phyloP scores from a whole-genome alignment of 1,139 yeast species.

The Pichia sp. region DNA sequence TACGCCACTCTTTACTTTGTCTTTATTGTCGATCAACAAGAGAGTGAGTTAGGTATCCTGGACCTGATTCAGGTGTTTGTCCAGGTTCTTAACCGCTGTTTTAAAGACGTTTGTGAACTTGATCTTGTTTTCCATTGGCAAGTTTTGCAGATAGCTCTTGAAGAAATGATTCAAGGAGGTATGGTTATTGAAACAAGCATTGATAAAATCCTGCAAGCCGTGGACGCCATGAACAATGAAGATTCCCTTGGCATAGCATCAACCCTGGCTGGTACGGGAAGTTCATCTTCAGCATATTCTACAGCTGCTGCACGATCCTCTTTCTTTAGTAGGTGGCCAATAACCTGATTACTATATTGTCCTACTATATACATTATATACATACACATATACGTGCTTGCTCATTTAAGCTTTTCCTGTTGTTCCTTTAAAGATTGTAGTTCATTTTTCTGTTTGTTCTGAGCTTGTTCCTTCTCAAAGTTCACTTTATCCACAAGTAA shows the following conservation, averaged over 20 bases:
- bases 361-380: no score
- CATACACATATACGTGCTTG: conserved; percentile 1
- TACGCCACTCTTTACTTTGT: conserved; percentile 94
- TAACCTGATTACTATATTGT: conserved; percentile 4
- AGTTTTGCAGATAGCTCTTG: conserved; percentile 83
- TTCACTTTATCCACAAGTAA: conserved; percentile 41
- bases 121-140: conserved; percentile 98
- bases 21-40: conserved; percentile 92
- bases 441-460: conserved; percentile 40
- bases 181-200: conserved; percentile 97
- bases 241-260: conserved; percentile 24
- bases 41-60: conserved; percentile 85
- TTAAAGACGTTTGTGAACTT: conserved; percentile 88
- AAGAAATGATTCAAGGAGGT: conserved; percentile 94
- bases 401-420: conserved; percentile 9
- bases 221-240: conserved; percentile 54
- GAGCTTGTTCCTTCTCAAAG: conserved; percentile 45
- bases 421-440: conserved; percentile 42
- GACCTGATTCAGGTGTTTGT: conserved; percentile 96
- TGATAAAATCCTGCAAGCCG: conserved; percentile 73
- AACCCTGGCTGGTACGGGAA: no score
- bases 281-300: no score
- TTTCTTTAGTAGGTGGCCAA: conserved; percentile 22
- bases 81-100: conserved; percentile 87
- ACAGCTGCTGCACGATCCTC: conserved; percentile 4